Percentiles rank a stretch among this genome's conserved stretches.
Conservation (phyloP, 2,329 filamentous ascomycete species). For the Malbranchea zuffiana region DNA sequence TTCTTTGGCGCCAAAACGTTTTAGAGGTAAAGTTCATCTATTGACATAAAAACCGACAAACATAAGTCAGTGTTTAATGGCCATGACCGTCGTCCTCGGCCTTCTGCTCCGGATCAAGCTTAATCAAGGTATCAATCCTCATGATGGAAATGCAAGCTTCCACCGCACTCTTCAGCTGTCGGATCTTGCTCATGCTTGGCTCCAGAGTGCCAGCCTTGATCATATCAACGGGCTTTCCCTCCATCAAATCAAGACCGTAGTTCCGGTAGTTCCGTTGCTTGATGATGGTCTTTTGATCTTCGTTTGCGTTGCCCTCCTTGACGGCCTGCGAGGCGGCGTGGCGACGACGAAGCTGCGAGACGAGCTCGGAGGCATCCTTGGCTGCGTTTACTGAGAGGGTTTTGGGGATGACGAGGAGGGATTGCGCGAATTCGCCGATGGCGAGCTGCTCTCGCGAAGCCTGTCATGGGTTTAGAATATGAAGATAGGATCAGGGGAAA, state of each 20-base stretch:
- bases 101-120: constrained; percentile 82
- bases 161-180: constrained; percentile 95
- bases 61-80: constrained; percentile 44
- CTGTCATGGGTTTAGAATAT: constrained; percentile 25
- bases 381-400: constrained; percentile 94
- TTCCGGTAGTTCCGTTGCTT: constrained; percentile 98
- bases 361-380: constrained; percentile 89
- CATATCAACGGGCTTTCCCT: constrained; percentile 84
- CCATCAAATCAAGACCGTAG: constrained; percentile 83
- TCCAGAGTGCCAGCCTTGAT: constrained; percentile 92
- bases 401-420: constrained; percentile 88
- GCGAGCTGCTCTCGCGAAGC: constrained; percentile 93
- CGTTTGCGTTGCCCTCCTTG: constrained; percentile 62
- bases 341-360: constrained; percentile 85
- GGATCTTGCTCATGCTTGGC: constrained; percentile 95
- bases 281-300: constrained; percentile 79
- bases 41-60: too few relatives aligned
- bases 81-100: constrained; percentile 72
- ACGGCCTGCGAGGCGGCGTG: constrained; percentile 91
- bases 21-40: too few relatives aligned
- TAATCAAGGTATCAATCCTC: constrained; percentile 98
- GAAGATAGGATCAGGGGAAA: constrained; percentile 3
- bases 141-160: constrained; percentile 98
- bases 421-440: constrained; percentile 93
- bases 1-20: too few relatives aligned